Conservation (phyloP, 768 basidiomycete species). For the Thelephora aurantiotincta region DNA sequence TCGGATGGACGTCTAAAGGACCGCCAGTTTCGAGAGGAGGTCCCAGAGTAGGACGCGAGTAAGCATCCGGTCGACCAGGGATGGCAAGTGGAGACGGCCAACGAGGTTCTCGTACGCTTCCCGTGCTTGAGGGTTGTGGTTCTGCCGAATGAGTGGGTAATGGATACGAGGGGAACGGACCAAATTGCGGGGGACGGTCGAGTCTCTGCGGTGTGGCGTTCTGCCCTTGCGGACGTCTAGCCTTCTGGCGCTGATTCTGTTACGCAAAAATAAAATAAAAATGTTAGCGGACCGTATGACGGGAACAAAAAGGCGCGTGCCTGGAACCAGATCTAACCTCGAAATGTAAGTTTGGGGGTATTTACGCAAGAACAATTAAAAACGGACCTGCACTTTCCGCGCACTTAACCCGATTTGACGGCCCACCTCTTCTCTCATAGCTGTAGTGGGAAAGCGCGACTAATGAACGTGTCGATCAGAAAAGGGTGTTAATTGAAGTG, state of each 20-base stretch:
- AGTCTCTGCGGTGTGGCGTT: slow-evolving; percentile 29
- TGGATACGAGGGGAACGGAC: slow-evolving; percentile 38
- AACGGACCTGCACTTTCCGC: slow-evolving; percentile 75
- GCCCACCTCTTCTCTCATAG: slow-evolving; percentile 79
- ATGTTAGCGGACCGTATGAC: neutral
- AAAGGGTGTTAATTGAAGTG: neutral
- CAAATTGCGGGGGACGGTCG: slow-evolving; percentile 45
- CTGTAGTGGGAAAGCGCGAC: slow-evolving; percentile 84
- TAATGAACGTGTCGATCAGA: slow-evolving; percentile 14
- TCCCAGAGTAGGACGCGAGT: neutral
- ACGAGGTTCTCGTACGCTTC: neutral
- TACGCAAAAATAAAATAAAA: slow-evolving; percentile 5
- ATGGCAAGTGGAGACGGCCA: neutral
- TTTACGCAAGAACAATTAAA: neutral
- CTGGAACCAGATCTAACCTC: slow-evolving; percentile 86
- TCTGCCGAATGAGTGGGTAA: slow-evolving; percentile 16
- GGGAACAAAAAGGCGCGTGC: slow-evolving; percentile 23
- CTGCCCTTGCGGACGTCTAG: slow-evolving; percentile 58
- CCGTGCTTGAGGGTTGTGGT: slow-evolving; percentile 8
- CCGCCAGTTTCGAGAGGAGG: slow-evolving; percentile 2
- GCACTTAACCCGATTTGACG: slow-evolving; percentile 80
- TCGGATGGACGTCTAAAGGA: slow-evolving; percentile 6
- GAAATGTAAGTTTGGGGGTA: slow-evolving; percentile 6
- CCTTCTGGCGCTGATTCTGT: slow-evolving; percentile 83
- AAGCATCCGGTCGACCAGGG: neutral